phyloP scores from a whole-genome alignment of 2,329 filamentous ascomycete species.

The Seiridium cupressi region DNA sequence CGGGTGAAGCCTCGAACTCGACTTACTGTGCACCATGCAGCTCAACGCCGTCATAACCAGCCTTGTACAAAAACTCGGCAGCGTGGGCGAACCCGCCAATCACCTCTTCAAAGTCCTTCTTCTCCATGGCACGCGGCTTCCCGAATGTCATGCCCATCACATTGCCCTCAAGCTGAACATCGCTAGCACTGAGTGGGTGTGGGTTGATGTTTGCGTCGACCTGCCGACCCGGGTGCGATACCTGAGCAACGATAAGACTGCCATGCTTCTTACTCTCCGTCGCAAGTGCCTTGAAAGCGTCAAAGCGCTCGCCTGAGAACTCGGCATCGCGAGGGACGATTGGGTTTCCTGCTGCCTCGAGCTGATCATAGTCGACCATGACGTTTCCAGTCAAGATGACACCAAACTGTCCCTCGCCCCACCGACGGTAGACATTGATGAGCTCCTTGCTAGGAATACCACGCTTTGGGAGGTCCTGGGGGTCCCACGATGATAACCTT shows the following conservation, averaged over 20 bases:
- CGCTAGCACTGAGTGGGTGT: slow-evolving; percentile 37
- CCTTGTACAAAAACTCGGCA: slow-evolving; percentile 18
- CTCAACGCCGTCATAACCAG: slow-evolving; percentile 36
- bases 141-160: slow-evolving; percentile 46
- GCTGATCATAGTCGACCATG: slow-evolving; percentile 56
- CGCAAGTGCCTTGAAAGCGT: slow-evolving; percentile 51
- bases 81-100: slow-evolving; percentile 51
- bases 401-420: slow-evolving; percentile 53
- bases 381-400: slow-evolving; percentile 60
- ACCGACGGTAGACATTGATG: slow-evolving; percentile 52
- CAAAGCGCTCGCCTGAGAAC: slow-evolving; percentile 51
- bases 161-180: slow-evolving; percentile 34
- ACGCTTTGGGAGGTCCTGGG: slow-evolving; percentile 43
- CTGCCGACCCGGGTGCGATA: slow-evolving; percentile 63
- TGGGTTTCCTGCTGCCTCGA: slow-evolving; percentile 52
- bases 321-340: slow-evolving; percentile 52
- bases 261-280: slow-evolving; percentile 48
- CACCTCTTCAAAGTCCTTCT: slow-evolving; percentile 15
- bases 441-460: slow-evolving; percentile 21
- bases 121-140: slow-evolving; percentile 25
- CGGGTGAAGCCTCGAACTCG: not conserved
- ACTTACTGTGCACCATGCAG: slow-evolving; percentile 46
- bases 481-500: slow-evolving; percentile 55
- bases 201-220: slow-evolving; percentile 28
- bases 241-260: slow-evolving; percentile 56